phyloP scores from a whole-genome alignment of 2,329 filamentous ascomycete species.

The Neofusicoccum kwambonambiense region DNA sequence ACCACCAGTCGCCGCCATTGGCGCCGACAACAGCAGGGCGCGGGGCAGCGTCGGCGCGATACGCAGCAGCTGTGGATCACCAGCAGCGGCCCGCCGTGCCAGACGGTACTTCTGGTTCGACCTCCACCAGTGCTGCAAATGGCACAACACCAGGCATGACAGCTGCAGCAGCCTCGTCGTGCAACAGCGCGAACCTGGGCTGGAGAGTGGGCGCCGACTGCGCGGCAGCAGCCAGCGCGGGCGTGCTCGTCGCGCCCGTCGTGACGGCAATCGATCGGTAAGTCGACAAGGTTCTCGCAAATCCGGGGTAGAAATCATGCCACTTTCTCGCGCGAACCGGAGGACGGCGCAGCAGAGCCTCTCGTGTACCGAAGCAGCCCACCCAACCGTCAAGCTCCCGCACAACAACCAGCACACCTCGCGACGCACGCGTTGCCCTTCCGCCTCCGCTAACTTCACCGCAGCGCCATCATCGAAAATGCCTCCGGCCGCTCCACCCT shows the following conservation, averaged over 20 bases:
- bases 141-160: slow-evolving; percentile 4
- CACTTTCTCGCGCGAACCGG: background rate
- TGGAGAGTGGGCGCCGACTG: slow-evolving; percentile 67
- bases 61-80: slow-evolving; percentile 9
- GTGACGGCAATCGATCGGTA: slow-evolving; percentile 88
- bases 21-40: background rate
- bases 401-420: no score
- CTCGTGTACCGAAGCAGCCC: background rate
- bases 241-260: slow-evolving; percentile 73
- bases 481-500: slow-evolving; percentile 68
- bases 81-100: background rate
- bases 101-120: background rate
- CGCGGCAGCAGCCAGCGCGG: slow-evolving; percentile 68
- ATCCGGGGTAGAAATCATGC: slow-evolving; percentile 10
- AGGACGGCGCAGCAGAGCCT: background rate
- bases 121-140: background rate
- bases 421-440: background rate
- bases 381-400: background rate
- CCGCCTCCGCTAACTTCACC: background rate
- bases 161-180: slow-evolving; percentile 34
- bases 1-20: slow-evolving; percentile 6
- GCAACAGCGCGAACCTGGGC: slow-evolving; percentile 75
- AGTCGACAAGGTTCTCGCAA: slow-evolving; percentile 22
- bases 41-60: background rate
- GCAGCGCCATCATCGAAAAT: slow-evolving; percentile 76